Evolutionary conservation across 352 stramenopile genomes (phyloP).

Genomic region (Pythium grandisporangium): DNA sequence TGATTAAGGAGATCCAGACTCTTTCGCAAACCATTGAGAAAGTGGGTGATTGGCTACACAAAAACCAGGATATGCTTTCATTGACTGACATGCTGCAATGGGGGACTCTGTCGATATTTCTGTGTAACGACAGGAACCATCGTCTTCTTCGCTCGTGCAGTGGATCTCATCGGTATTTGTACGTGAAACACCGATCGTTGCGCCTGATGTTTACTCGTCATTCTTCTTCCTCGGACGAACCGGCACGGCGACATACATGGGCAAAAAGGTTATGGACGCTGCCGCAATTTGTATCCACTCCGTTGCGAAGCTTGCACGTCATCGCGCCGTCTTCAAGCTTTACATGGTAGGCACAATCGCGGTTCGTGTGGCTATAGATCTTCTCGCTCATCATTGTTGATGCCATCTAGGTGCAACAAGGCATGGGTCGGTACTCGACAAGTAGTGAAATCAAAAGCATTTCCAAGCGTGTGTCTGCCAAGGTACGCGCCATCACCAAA

Average conservation of each 20-base stretch:
- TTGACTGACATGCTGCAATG: too few relatives aligned
- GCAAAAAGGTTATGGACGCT: conserved; percentile 27
- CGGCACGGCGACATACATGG: conserved; percentile 25
- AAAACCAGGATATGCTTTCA: too few relatives aligned
- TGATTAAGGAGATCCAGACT: conserved; percentile 39
- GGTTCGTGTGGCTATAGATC: not conserved
- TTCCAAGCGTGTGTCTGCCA: conserved; percentile 30
- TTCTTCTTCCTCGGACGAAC: conserved; percentile 51
- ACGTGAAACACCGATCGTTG: conserved; percentile 5
- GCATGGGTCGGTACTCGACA: conserved; percentile 20
- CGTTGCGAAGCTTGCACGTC: conserved; percentile 22
- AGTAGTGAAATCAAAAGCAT: conserved; percentile 26
- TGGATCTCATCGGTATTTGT: conserved; percentile 13
- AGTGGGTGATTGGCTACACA: conserved; percentile 6
- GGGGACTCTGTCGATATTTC: too few relatives aligned
- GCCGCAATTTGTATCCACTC: conserved; percentile 33
- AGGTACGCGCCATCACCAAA: conserved; percentile 25
- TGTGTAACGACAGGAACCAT: not conserved
- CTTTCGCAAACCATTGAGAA: conserved; percentile 22
- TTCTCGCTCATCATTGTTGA: not conserved
- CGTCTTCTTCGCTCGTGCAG: not conserved
- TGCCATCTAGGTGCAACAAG: conserved; percentile 18
- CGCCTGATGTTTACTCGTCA: conserved; percentile 20
- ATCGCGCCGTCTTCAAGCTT: conserved; percentile 20
- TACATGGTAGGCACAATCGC: conserved; percentile 14